Evolutionary conservation across 345 rosid genomes (phyloP).

Genomic region (Draba incana): DNA sequence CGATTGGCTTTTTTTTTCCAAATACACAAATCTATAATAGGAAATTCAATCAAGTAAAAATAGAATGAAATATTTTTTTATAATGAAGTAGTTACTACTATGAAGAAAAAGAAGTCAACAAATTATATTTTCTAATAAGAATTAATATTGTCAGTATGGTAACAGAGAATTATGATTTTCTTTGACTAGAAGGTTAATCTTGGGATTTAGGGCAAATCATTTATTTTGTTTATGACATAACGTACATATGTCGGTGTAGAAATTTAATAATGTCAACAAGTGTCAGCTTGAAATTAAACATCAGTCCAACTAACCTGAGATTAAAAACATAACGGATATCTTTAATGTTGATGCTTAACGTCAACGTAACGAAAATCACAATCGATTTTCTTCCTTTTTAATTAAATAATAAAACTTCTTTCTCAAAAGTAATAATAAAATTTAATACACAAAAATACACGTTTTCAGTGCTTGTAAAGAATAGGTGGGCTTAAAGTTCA

Average conservation of each 20-base stretch:
- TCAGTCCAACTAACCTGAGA: slow-evolving; percentile 9
- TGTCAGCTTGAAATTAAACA: slow-evolving; percentile 18
- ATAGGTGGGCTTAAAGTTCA: background rate
- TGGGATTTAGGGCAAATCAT: background rate
- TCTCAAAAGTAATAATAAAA: background rate
- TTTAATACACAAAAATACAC: background rate
- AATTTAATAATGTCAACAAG: background rate
- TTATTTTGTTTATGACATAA: slow-evolving; percentile 21
- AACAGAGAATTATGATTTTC: background rate
- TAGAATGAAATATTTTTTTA: background rate
- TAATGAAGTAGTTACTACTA: background rate
- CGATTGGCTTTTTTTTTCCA: background rate
- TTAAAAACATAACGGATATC: slow-evolving; percentile 19
- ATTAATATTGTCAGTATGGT: background rate
- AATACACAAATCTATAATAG: background rate
- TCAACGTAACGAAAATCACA: slow-evolving; percentile 12
- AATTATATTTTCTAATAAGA: background rate
- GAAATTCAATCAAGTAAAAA: background rate
- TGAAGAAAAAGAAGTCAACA: too few species aligned
- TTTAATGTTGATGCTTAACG: slow-evolving; percentile 16
- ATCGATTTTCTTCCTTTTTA: slow-evolving; percentile 7
- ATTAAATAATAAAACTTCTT: background rate
- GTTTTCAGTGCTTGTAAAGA: background rate
- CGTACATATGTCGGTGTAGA: slow-evolving; percentile 7
- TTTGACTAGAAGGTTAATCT: slow-evolving; percentile 7